Evolutionary conservation across 768 basidiomycete species (phyloP).

Genomic region (Floccularia luteovirens): DNA sequence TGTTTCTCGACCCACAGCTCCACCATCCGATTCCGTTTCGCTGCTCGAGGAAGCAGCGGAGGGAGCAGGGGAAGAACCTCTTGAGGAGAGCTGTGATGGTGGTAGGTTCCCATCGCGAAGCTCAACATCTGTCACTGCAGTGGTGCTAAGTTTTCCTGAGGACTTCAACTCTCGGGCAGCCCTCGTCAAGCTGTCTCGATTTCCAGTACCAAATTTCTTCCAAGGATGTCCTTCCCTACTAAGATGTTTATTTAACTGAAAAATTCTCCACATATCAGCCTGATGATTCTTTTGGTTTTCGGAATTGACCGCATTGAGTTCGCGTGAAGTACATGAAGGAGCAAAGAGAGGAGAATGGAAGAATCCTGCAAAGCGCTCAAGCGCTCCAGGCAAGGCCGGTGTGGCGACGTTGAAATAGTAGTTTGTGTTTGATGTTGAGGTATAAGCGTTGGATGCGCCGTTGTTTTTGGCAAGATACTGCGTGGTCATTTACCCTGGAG

Average conservation of each 20-base stretch:
- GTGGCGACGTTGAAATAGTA: slow-evolving; percentile 74
- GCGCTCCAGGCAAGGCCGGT: slow-evolving; percentile 55
- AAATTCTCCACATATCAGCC: slow-evolving; percentile 86
- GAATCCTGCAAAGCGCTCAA: slow-evolving; percentile 77
- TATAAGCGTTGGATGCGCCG: slow-evolving; percentile 87
- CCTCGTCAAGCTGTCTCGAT: slow-evolving; percentile 61
- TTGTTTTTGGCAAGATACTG: slow-evolving; percentile 78
- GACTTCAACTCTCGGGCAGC: slow-evolving; percentile 51
- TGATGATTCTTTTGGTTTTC: slow-evolving; percentile 97
- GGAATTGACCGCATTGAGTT: slow-evolving; percentile 93
- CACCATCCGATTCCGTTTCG: slow-evolving; percentile 68
- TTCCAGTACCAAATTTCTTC: slow-evolving; percentile 90
- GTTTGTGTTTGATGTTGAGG: slow-evolving; percentile 86
- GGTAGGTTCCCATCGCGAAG: slow-evolving; percentile 20
- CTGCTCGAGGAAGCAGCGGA: slow-evolving; percentile 45
- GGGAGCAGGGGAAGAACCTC: slow-evolving; percentile 50
- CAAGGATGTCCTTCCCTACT: slow-evolving; percentile 75
- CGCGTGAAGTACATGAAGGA: slow-evolving; percentile 78
- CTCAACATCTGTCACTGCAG: slow-evolving; percentile 14
- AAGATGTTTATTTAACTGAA: slow-evolving; percentile 87
- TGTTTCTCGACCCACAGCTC: slow-evolving; percentile 71
- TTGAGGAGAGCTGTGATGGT: slow-evolving; percentile 43
- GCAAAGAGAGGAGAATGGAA: slow-evolving; percentile 92
- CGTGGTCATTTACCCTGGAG: no score
- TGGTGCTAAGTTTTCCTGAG: slow-evolving; percentile 31